Base-by-base conservation (phyloP, 306 rosid species). In the Pueraria montana region DNA sequence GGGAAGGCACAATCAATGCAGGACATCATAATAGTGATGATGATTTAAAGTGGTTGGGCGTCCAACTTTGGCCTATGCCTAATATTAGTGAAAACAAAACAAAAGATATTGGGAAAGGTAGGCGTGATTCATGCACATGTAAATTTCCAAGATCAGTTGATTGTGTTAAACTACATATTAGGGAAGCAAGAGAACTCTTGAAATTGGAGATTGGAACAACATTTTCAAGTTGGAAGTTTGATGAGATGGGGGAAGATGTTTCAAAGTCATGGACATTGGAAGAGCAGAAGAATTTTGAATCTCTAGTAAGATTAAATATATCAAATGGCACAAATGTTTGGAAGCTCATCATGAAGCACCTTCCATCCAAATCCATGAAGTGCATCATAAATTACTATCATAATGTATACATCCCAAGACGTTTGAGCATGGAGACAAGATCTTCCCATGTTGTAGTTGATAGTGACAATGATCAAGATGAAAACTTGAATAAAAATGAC, bases 151-250 rank as follows among this genome's bases (percentile, higher is more conserved):
- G 82, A 66, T 90, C 85, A 48, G 2, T 45, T 80, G 68, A 48
- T 14, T 86, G 93, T 70, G 82, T 82, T 42, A 38, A 62, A 68
- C 65, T 17, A 38, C 88, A 82, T 23, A 3, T 83, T 12, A 72
- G 16, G 40, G 80, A 84, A 86, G 78, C 76, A 20, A 84, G 74
- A 21, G 30, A 76, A n/a, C 49, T 1, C 38, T 80, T 84, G 72
- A 48, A 79, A 72, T 74, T 9, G 0, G 86, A 87, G 26, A 69
- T 86, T 46, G 84, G 87, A 11, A 38, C 59, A 26, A 59, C 86
- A 43, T 88, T 84, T 32, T 40, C 36, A 55, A 82, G 65, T 27
- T 76, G 88, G 90, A 84, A 79, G 77, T 84, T 90, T 82, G 81
- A 84, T 72, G 88, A 84, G 49, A 88, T 84, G 86, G 86, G 84